These are phyloP conservation scores for Ephemerocybe angulata DNA, from an alignment of 768 basidiomycete species.

Conservation along the genomic window DNA sequence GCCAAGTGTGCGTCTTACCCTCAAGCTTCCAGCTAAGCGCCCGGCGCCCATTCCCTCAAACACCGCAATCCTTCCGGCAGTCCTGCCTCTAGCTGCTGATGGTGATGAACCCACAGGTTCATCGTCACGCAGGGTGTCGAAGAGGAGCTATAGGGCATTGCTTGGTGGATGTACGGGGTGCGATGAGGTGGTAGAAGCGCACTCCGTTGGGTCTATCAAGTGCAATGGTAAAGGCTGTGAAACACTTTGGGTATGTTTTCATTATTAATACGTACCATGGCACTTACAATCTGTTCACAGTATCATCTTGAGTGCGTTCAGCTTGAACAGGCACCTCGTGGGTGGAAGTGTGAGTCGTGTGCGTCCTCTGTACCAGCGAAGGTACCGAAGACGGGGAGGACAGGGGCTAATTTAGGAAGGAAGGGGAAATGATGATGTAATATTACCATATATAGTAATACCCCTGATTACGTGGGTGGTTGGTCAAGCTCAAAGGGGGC, in stretches of 20 bases:
- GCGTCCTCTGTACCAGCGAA: too few species aligned
- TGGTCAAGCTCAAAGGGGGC: background rate
- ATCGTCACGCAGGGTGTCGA: too few species aligned
- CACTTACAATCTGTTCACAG: background rate
- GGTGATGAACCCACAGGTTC: too few species aligned
- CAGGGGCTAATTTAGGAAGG: too few species aligned
- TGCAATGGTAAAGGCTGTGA: background rate
- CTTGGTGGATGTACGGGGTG: background rate
- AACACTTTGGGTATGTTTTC: background rate
- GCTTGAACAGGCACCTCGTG: background rate
- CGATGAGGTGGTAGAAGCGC: background rate
- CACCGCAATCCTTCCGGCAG: too few species aligned
- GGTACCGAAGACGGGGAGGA: background rate
- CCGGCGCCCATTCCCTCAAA: too few species aligned
- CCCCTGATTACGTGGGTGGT: background rate
- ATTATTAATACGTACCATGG: too few species aligned
- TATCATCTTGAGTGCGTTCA: too few species aligned
- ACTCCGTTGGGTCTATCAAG: background rate
- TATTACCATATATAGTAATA: background rate
- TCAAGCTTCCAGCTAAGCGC: too few species aligned
- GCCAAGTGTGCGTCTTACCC: too few species aligned
- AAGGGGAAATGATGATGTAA: too few species aligned
- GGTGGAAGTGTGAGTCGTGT: background rate
- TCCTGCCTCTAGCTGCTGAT: too few species aligned
- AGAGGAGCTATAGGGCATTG: background rate